phyloP scores from a whole-genome alignment of 2,329 filamentous ascomycete genomes.

The Bipolaris victoriae region DNA sequence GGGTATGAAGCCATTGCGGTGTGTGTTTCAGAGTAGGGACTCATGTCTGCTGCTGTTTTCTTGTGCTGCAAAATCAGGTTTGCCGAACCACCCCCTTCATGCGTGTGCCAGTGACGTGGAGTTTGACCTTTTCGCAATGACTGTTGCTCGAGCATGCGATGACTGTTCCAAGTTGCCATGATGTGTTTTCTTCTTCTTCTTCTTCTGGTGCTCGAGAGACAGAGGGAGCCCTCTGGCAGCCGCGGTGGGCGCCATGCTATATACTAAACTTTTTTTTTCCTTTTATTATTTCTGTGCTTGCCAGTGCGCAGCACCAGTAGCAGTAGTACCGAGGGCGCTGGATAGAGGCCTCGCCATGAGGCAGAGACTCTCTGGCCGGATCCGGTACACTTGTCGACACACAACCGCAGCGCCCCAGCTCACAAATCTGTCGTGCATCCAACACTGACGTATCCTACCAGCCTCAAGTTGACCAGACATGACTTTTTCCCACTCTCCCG shows the following conservation, averaged over 20 bases:
- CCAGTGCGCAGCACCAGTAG: not conserved
- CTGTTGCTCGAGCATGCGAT: not conserved
- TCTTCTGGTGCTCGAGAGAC: too few relatives aligned
- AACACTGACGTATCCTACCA: not conserved
- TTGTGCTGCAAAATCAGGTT: not conserved
- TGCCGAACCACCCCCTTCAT: not conserved
- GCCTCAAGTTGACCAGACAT: not conserved
- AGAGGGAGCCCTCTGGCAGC: not conserved
- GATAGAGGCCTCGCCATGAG: not conserved
- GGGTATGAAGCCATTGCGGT: not conserved
- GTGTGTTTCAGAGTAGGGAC: not conserved
- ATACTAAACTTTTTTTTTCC: not conserved
- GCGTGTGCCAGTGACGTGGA: not conserved
- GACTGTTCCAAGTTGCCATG: not conserved
- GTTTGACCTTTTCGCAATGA: not conserved
- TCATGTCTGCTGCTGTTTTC: not conserved
- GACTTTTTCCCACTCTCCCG: not conserved
- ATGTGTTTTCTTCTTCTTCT: too few relatives aligned
- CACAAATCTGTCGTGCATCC: not conserved
- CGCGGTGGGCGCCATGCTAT: not conserved
- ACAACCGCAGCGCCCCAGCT: not conserved
- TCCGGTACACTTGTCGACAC: constrained; percentile 5
- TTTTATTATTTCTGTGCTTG: not conserved
- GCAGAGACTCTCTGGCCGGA: not conserved
- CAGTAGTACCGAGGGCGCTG: not conserved